Evolutionary conservation across 192 early-diverging fungal genomes (phyloP).

Genomic region (Backusella psychrophila): DNA sequence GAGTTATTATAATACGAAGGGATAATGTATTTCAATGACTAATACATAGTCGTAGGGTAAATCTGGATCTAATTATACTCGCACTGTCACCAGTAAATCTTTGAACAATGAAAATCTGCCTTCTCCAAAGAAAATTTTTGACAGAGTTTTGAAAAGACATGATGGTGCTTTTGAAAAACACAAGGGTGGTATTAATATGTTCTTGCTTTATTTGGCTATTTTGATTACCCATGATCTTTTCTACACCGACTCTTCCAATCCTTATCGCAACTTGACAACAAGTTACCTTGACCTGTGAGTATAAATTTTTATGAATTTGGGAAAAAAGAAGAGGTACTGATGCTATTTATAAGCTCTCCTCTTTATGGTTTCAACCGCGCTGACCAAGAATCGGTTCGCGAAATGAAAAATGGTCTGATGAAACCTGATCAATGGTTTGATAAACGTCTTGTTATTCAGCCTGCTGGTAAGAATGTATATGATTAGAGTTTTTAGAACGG

Average conservation of each 20-base stretch:
- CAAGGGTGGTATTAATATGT: slow-evolving; percentile 37
- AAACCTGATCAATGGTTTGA: slow-evolving; percentile 28
- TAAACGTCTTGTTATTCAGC: slow-evolving; percentile 22
- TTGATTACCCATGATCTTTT: slow-evolving; percentile 50
- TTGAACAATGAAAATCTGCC: slow-evolving; percentile 9
- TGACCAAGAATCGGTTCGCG: slow-evolving; percentile 21
- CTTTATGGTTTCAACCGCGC: slow-evolving; percentile 40
- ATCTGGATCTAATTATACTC: slow-evolving; percentile 16
- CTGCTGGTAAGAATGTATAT: slow-evolving; percentile 8
- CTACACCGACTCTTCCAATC: slow-evolving; percentile 35
- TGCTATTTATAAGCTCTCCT: slow-evolving; percentile 14
- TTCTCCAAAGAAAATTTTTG: slow-evolving; percentile 11
- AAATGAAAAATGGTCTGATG: slow-evolving; percentile 19
- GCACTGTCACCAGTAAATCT: slow-evolving; percentile 8
- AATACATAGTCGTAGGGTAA: slow-evolving; percentile 2
- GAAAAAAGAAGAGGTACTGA: neutral
- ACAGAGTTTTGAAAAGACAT: slow-evolving; percentile 19
- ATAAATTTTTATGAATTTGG: neutral
- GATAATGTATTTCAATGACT: neutral
- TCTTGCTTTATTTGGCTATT: slow-evolving; percentile 41
- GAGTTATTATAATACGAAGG: neutral
- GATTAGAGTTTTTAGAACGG: neutral
- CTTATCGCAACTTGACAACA: slow-evolving; percentile 42
- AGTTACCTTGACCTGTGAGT: slow-evolving; percentile 40
- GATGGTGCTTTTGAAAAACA: slow-evolving; percentile 23